These are phyloP conservation scores for Fusarium multiceps DNA, from an alignment of 2,329 filamentous ascomycete species.

Conservation along the genomic window DNA sequence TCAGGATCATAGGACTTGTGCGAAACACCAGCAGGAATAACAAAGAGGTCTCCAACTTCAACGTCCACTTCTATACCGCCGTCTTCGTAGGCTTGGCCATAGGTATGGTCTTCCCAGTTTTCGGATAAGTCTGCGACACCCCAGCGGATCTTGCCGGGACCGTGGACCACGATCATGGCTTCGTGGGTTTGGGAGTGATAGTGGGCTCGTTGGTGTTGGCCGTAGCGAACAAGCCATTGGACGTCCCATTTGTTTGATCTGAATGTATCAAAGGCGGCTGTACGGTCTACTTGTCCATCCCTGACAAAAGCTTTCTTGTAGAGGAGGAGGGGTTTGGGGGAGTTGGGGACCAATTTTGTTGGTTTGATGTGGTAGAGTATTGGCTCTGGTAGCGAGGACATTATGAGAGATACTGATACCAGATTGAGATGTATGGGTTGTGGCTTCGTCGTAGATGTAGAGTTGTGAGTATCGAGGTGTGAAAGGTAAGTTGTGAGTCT, in stretches of 20 bases:
- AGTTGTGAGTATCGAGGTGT: fast-evolving
- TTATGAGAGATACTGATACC: not conserved
- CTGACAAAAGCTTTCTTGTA: conserved; percentile 14
- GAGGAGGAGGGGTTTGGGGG: conserved; percentile 13
- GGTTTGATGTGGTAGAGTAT: conserved; percentile 13
- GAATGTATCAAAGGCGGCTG: conserved; percentile 11
- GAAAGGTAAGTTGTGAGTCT: not conserved
- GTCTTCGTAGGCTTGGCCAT: conserved; percentile 2
- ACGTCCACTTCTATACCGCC: conserved; percentile 12
- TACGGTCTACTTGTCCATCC: conserved; percentile 10
- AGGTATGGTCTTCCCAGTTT: conserved; percentile 11
- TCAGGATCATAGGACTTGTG: conserved; percentile 14
- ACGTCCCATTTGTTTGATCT: conserved; percentile 10
- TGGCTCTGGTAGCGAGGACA: conserved; percentile 2
- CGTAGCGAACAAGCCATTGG: conserved; percentile 15
- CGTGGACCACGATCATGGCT: conserved; percentile 13
- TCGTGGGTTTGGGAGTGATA: conserved; percentile 18
- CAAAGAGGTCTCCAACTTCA: conserved; percentile 15
- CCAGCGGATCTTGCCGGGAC: conserved; percentile 12
- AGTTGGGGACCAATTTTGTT: conserved; percentile 18
- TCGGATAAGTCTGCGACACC: conserved; percentile 17
- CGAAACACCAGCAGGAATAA: conserved; percentile 15
- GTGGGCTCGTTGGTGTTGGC: conserved; percentile 14
- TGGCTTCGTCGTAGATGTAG: not conserved
- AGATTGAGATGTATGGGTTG: fast-evolving